phyloP scores from a whole-genome alignment of 345 rosid genomes.

The Rhodamnia rubescens region DNA sequence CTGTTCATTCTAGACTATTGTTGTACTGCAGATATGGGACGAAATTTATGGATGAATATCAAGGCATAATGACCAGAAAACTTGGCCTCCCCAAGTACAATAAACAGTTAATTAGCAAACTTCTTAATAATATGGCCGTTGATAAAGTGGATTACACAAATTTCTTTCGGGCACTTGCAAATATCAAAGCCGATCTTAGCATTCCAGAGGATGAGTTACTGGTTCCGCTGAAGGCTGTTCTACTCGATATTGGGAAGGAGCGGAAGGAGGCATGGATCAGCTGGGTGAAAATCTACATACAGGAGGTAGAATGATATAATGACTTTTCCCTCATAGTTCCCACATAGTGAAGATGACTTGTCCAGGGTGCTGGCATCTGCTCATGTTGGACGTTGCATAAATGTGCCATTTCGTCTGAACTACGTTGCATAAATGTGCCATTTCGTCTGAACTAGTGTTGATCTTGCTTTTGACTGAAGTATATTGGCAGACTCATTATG shows the following conservation, averaged over 20 bases:
- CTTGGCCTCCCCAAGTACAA: slow-evolving; percentile 91
- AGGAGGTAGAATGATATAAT: slow-evolving; percentile 46
- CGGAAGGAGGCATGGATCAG: slow-evolving; percentile 88
- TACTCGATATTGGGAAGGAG: slow-evolving; percentile 91
- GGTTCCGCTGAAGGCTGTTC: slow-evolving; percentile 71
- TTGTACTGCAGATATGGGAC: slow-evolving; percentile 62
- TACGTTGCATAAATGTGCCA: not conserved
- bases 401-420: not conserved
- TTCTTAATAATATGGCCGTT: slow-evolving; percentile 87
- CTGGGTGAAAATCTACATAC: slow-evolving; percentile 77
- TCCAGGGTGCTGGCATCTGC: not conserved
- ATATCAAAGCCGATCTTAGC: slow-evolving; percentile 56
- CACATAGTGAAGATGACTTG: not conserved
- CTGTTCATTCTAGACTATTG: not conserved
- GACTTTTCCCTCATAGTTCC: not conserved
- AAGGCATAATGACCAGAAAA: slow-evolving; percentile 78
- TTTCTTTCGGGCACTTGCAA: slow-evolving; percentile 75
- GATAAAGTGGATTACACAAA: slow-evolving; percentile 98
- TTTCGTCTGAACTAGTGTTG: not conserved
- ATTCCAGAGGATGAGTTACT: slow-evolving; percentile 54
- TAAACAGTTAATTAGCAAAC: slow-evolving; percentile 70
- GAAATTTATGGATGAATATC: slow-evolving; percentile 95
- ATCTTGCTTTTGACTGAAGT: not conserved
- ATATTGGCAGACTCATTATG: not conserved
- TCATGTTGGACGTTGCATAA: not conserved